phyloP scores from a whole-genome alignment of 352 stramenopile species.

The Globisporangium iwayamae region DNA sequence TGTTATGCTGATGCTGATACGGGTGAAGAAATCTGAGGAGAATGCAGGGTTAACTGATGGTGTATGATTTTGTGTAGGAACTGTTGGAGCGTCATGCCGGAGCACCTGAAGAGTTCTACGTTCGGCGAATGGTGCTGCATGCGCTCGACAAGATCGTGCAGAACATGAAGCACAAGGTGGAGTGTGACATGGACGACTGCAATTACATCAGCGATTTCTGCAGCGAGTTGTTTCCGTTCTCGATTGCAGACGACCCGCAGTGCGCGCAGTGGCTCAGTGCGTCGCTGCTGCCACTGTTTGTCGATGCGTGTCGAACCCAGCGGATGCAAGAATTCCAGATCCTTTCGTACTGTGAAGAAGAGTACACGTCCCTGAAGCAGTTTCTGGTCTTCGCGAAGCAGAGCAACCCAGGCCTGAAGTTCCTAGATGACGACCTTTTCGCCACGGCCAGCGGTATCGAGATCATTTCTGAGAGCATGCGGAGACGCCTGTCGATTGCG shows the following conservation, averaged over 20 bases:
- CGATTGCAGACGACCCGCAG: conserved; percentile 61
- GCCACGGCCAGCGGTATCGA: conserved; percentile 61
- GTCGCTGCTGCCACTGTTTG: conserved; percentile 67
- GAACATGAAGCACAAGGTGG: conserved; percentile 71
- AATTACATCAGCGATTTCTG: conserved; percentile 65
- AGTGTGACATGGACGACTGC: conserved; percentile 57
- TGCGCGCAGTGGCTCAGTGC: conserved; percentile 69
- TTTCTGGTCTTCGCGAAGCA: conserved; percentile 72
- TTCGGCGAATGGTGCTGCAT: conserved; percentile 70
- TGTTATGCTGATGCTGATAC: neutral
- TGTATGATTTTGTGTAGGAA: conserved; percentile 15
- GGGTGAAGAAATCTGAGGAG: neutral
- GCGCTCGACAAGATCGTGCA: conserved; percentile 75
- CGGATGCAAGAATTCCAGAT: conserved; percentile 61
- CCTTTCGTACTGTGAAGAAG: conserved; percentile 56
- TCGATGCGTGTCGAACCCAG: conserved; percentile 57
- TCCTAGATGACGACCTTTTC: conserved; percentile 77
- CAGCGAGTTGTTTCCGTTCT: conserved; percentile 57
- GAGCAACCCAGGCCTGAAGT: conserved; percentile 50
- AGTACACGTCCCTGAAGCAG: conserved; percentile 66
- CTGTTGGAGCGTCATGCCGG: conserved; percentile 26
- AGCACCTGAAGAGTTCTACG: conserved; percentile 36
- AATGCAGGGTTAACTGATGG: neutral
- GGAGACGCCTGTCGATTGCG: conserved; percentile 64
- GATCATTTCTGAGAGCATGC: conserved; percentile 75